Evolutionary conservation across 805 yeast species (phyloP).

Genomic region (Starmera dryadoides): DNA sequence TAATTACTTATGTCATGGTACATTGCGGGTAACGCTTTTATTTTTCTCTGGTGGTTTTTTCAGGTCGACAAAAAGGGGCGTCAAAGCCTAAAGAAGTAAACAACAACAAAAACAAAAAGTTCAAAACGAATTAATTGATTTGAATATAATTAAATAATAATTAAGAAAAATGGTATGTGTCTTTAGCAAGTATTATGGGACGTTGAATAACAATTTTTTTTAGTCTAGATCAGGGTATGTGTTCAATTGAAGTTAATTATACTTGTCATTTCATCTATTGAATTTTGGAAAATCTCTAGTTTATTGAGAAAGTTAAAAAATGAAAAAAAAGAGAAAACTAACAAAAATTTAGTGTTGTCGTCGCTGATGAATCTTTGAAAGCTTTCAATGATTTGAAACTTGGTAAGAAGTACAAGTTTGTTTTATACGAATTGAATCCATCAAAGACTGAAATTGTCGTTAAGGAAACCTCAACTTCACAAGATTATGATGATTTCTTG

Average conservation of each 20-base stretch:
- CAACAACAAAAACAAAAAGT: background rate
- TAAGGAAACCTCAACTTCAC: conserved; percentile 69
- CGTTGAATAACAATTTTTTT: background rate
- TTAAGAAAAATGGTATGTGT: background rate
- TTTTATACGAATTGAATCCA: conserved; percentile 76
- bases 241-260: background rate
- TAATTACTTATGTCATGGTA: no score
- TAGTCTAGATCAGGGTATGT: conserved; percentile 20
- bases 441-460: conserved; percentile 88
- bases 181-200: background rate
- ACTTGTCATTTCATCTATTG: background rate
- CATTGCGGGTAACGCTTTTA: background rate
- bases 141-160: background rate
- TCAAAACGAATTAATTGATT: no score
- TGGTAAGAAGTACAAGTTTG: conserved; percentile 82
- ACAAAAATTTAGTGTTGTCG: conserved; percentile 53
- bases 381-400: conserved; percentile 96
- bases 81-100: no score
- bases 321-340: background rate
- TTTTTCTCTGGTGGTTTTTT: no score
- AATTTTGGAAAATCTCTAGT: no score
- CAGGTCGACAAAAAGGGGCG: background rate
- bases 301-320: background rate
- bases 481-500: conserved; percentile 78
- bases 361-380: conserved; percentile 82